Base-by-base conservation (phyloP, 2,329 filamentous ascomycete species). In the Ceratocystis cubensis region DNA sequence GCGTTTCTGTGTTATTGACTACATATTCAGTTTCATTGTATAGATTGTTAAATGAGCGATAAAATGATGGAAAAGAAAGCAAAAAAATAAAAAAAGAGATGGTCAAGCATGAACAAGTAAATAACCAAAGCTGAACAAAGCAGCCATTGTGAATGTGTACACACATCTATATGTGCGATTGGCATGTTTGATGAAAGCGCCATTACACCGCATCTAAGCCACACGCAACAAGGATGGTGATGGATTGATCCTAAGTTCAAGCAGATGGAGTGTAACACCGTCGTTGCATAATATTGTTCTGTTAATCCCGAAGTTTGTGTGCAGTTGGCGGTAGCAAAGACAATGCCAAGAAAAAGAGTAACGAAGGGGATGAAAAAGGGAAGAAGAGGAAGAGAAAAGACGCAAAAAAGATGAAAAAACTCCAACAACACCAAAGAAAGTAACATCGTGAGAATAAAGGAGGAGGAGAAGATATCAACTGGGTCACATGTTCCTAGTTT, bases 361-460 rank as follows among this genome's bases (percentile, higher is more conserved):
- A 57, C 7, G 13, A 57, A 33, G 22, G 4, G 15, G 10, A n/a
- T n/a, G 28, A 1, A 59, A 17, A 13, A 57, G 53, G n/a, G n/a
- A n/a, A 57, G 17, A 33, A 57, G 33, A 37, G 22, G 48, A 53
- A 53, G 48, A 53, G 5, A 53, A 37, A 37, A 59, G 30, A 10
- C 17, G n/a, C 5, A 59, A 10, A 8, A 30, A 20, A 20, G 20
- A 20, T 20, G 20, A 53, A 22, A 25, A 56, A 59, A 59, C 56
- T 59, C 56, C 56, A 59, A 37, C 56, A 59, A 59, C 56, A 37
- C 56, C 56, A 59, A 41, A 25, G 48, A 53, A 25, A 20, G 15
- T 5, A 53, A 37, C 17, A 33, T 59, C 56, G 33, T n/a, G 56
- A 59, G 28, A n/a, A 37, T 20, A 8, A 59, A 30, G 56, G 10